phyloP scores from a whole-genome alignment of 305 asterid genomes.

The Plantago coronopus region DNA sequence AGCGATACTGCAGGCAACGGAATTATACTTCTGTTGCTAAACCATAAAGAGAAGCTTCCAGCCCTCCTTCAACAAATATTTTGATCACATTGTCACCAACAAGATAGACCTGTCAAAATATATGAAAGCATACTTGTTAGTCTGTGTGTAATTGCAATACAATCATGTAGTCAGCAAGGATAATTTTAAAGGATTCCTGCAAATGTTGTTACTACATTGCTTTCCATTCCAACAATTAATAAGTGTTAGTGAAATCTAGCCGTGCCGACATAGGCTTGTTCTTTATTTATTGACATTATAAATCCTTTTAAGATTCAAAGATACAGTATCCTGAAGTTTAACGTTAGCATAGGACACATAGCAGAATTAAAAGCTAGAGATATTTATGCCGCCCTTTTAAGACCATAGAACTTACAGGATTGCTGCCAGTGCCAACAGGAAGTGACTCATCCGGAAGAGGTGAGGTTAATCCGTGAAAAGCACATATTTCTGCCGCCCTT shows the following conservation, averaged over 20 bases:
- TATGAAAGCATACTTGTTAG: slow-evolving; percentile 19
- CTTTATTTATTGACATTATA: neutral
- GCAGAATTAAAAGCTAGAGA: slow-evolving; percentile 10
- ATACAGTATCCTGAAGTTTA: slow-evolving; percentile 14
- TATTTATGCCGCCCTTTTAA: slow-evolving; percentile 3
- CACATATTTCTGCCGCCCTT: slow-evolving; percentile 61
- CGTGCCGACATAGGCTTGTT: neutral
- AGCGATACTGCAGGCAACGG: slow-evolving; percentile 19
- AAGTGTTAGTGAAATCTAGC: neutral
- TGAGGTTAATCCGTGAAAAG: slow-evolving; percentile 56
- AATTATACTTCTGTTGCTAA: slow-evolving; percentile 90
- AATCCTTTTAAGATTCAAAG: neutral
- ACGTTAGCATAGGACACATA: slow-evolving; percentile 1
- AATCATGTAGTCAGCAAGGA: neutral
- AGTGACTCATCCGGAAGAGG: slow-evolving; percentile 81
- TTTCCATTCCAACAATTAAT: neutral
- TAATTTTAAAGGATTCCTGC: too few relatives aligned
- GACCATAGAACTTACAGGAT: slow-evolving; percentile 71
- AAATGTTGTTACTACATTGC: neutral
- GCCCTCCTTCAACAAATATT: slow-evolving; percentile 80
- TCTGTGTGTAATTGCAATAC: neutral
- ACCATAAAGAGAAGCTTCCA: slow-evolving; percentile 75
- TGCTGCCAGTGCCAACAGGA: slow-evolving; percentile 98
- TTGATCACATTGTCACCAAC: slow-evolving; percentile 67
- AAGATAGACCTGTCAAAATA: slow-evolving; percentile 67